Conservation (phyloP, 148 eudicot species). For the Spergularia bocconei region DNA sequence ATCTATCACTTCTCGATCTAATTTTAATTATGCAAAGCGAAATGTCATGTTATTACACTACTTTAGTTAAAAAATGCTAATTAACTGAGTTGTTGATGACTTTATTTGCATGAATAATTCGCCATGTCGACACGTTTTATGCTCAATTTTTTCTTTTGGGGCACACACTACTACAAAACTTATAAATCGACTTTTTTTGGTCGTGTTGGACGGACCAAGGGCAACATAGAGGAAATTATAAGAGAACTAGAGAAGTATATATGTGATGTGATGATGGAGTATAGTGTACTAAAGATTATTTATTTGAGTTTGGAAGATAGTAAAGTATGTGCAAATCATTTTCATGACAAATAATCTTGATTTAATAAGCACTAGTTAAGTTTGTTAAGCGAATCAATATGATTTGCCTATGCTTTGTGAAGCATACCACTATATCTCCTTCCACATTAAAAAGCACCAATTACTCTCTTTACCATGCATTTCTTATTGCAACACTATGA, state of each 20-base stretch:
- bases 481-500: too few relatives aligned
- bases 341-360: background rate
- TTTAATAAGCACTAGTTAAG: background rate
- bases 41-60: slow-evolving; percentile 10
- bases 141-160: background rate
- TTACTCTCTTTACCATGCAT: too few relatives aligned
- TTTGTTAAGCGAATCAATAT: slow-evolving; percentile 4
- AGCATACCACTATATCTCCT: slow-evolving; percentile 20
- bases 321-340: background rate
- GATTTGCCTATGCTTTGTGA: slow-evolving; percentile 28
- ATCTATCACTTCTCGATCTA: slow-evolving; percentile 6
- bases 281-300: background rate
- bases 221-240: background rate
- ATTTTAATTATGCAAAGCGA: background rate
- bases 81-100: slow-evolving; percentile 25
- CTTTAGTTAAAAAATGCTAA: background rate
- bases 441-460: background rate
- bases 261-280: background rate
- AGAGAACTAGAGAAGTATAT: background rate
- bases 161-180: background rate
- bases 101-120: slow-evolving; percentile 22
- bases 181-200: background rate
- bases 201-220: slow-evolving; percentile 20
- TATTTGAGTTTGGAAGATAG: background rate
- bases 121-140: slow-evolving; percentile 18